phyloP scores from a whole-genome alignment of 2,329 filamentous ascomycete genomes.

The Neofusicoccum parvum region DNA sequence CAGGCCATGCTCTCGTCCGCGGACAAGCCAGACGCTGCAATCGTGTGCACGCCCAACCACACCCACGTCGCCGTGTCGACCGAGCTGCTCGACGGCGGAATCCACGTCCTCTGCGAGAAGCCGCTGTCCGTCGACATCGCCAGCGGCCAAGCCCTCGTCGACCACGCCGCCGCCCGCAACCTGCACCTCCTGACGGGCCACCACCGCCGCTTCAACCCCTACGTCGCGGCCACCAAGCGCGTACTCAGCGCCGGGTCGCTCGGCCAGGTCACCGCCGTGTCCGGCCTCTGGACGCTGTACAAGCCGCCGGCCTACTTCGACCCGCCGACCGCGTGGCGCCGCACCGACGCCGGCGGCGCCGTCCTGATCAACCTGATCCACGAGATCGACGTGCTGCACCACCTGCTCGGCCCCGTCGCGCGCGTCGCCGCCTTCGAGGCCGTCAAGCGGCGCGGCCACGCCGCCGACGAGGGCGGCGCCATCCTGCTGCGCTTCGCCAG shows the following conservation, averaged over 20 bases:
- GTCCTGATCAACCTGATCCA: constrained; percentile 64
- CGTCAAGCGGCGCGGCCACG: constrained; percentile 46
- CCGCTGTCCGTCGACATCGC: constrained; percentile 51
- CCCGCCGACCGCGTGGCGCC: constrained; percentile 52
- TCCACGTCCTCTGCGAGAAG: constrained; percentile 62
- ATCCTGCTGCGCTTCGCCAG: constrained; percentile 56
- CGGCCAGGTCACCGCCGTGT: constrained; percentile 55
- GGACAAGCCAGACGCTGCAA: constrained; percentile 54
- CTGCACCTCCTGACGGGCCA: constrained; percentile 59
- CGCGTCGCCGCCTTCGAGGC: constrained; percentile 56
- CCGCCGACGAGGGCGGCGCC: constrained; percentile 60
- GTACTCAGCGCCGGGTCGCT: constrained; percentile 43
- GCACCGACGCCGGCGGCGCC: constrained; percentile 49
- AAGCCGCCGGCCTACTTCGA: constrained; percentile 58
- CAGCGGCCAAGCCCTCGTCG: constrained; percentile 37
- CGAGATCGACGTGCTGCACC: constrained; percentile 61
- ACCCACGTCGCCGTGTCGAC: constrained; percentile 57
- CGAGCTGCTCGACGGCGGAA: constrained; percentile 49
- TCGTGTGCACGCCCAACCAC: constrained; percentile 63
- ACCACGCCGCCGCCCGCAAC: constrained; percentile 26
- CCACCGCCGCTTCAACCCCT: constrained; percentile 62
- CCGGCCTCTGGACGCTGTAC: constrained; percentile 56
- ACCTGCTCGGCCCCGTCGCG: constrained; percentile 56
- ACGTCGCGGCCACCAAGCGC: constrained; percentile 53
- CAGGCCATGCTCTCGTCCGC: constrained; percentile 45